Base-by-base conservation (phyloP, 192 early-diverging fungal species). In the Piromyces finnis region DNA sequence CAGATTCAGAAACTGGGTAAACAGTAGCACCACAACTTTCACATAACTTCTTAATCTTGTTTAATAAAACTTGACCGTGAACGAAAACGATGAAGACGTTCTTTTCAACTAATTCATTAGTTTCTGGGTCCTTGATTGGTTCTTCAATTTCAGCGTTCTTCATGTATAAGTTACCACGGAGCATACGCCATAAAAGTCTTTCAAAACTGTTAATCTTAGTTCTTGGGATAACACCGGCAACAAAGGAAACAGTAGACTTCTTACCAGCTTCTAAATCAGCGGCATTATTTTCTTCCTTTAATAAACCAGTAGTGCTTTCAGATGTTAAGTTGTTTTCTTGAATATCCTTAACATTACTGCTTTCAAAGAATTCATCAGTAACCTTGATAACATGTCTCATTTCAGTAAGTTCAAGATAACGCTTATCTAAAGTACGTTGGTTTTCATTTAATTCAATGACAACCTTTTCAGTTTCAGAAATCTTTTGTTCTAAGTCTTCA, bases 31-130 rank as follows among this genome's bases (percentile, higher is more conserved):
- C 98, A 84, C 98, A 85, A 82, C 92, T 93, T 84, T 99, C 97
- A 78, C 95, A 91, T 68, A 99, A 97, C 87, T 96, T 98, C 80
- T 85, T 88, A 79, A 97, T 96, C 81, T 98, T 96, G 83, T 88
- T 88, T 35, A 97, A 86, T 82, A 98, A 88, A 83, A 96, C 93
- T 79, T 88, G 86, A 78, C 98, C 98, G 82, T 99, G 98, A 14
- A 97, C 96, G 91, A 99, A 99, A 81, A 99, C 94, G 79, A 96
- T 92, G 83, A 99, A 98, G 11, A 98, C 98, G 83, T 94, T 97
- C 89, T 99, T 99, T 81, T 96, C 91, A 9, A 98, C 92, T 14
- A 89, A 82, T 82, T 94, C 92, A 82, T 98, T 97, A 1, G 91
- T 93, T 78, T 88, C 90, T 14, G 97, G 97, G 82, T 99, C 98